Conservation (phyloP, 345 rosid genomes). For the Syzygium aqueum region DNA sequence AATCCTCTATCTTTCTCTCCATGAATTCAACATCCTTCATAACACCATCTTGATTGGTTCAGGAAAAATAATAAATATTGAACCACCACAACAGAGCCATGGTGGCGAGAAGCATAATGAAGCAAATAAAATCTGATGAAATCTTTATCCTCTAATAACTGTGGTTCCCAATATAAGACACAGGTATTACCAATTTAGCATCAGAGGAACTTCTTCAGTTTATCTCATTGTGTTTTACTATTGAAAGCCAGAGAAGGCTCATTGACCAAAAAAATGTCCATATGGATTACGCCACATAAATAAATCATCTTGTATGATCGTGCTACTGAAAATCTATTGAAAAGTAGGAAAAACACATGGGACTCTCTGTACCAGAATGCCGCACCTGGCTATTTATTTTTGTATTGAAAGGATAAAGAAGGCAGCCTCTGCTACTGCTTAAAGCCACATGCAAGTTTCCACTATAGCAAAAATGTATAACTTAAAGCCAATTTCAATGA, state of each 20-base stretch:
- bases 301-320: background rate
- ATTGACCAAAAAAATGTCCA: background rate
- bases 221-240: background rate
- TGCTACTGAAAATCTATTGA: background rate
- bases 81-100: background rate
- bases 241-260: background rate
- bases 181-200: background rate
- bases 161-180: background rate
- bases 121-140: background rate
- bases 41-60: background rate
- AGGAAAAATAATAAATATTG: background rate
- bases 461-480: background rate
- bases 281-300: background rate
- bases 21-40: slow-evolving; percentile 79
- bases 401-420: background rate
- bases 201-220: background rate
- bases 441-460: background rate
- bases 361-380: background rate
- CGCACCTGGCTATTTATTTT: background rate
- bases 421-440: background rate
- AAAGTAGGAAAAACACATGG: background rate
- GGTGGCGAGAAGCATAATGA: background rate
- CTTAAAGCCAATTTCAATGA: background rate
- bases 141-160: background rate
- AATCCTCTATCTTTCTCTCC: slow-evolving; percentile 73